Base-by-base conservation (phyloP, 164 flowering plant species). In the Cinnamomum micranthum region DNA sequence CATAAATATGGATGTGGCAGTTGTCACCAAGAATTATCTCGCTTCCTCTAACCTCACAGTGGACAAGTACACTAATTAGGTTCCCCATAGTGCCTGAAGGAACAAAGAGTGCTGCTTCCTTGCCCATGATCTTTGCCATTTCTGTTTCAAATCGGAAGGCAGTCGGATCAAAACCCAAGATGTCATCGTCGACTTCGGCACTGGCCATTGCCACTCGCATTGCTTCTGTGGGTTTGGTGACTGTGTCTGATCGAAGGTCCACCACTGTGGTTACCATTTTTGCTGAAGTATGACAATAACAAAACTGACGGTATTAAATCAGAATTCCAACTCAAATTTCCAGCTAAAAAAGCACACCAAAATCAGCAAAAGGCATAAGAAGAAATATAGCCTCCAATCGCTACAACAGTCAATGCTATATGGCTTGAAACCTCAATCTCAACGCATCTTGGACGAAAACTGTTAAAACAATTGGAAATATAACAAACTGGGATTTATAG, bases 21-120 rank as follows among this genome's bases (percentile, higher is more conserved):
- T 85, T 80, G 76, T 95, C 88, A 72, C 98, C 98, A 41, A 95
- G 91, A 76, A 95, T 92, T 23, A 91, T 93, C 80, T 92, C 97
- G 80, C 97, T 91, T 50, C 95, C 97, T 77, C 97, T 86, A 50
- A 88, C 78, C 20, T 95, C 88, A 81, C 97, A 95, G 68, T 95
- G 99, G 13, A 88, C 92, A 70, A 95, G 91, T 25, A 95, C 95
- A 76, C 94, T 86, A 5, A 93, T 88, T 24, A 92, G 94, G 81
- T 95, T 95, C 1, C 93, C 94, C 99, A 95, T 93, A 0, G 97
- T 95, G 72, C 99, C 99, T 6, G 97, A 95, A 19, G 99, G 97
- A 73, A 95, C 97, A 78, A 93, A 95, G 0, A 93, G 77, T 20
- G 85, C 97, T 2, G 97, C 97, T 75, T 95, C 97, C 71, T 95